Conservation (phyloP, 2,329 filamentous ascomycete species). For the Aotearoamyces nothofagi region DNA sequence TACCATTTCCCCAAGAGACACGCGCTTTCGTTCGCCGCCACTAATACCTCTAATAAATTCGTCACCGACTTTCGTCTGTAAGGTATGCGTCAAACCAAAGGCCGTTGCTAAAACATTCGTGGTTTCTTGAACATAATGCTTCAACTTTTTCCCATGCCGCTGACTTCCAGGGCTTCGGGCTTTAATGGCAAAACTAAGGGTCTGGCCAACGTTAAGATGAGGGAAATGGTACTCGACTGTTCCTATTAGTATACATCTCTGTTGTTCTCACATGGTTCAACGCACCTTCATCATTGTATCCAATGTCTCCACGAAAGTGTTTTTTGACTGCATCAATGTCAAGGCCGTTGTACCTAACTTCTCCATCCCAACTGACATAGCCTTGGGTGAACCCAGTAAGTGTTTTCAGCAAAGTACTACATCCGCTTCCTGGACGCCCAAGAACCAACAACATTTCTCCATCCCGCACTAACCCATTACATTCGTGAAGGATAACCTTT, state of each 20-base stretch:
- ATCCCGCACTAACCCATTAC: no score
- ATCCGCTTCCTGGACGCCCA: slow-evolving; percentile 48
- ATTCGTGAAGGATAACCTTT: no score
- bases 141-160: slow-evolving; percentile 33
- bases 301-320: neutral
- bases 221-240: slow-evolving; percentile 55
- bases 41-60: slow-evolving; percentile 44
- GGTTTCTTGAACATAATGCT: slow-evolving; percentile 27
- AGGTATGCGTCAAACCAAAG: slow-evolving; percentile 46
- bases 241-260: neutral
- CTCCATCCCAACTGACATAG: neutral
- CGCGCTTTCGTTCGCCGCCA: slow-evolving; percentile 50
- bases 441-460: slow-evolving; percentile 65
- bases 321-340: neutral
- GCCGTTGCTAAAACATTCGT: slow-evolving; percentile 46
- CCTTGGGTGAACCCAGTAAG: neutral
- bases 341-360: slow-evolving; percentile 1
- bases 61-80: slow-evolving; percentile 46
- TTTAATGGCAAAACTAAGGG: slow-evolving; percentile 47
- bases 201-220: slow-evolving; percentile 55
- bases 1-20: slow-evolving; percentile 42
- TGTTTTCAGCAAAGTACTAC: neutral
- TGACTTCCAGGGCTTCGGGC: slow-evolving; percentile 31
- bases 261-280: neutral
- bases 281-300: slow-evolving; percentile 1